Conservation (phyloP, 1,284 basidiomycete genomes). For the Dichomitus squalens region DNA sequence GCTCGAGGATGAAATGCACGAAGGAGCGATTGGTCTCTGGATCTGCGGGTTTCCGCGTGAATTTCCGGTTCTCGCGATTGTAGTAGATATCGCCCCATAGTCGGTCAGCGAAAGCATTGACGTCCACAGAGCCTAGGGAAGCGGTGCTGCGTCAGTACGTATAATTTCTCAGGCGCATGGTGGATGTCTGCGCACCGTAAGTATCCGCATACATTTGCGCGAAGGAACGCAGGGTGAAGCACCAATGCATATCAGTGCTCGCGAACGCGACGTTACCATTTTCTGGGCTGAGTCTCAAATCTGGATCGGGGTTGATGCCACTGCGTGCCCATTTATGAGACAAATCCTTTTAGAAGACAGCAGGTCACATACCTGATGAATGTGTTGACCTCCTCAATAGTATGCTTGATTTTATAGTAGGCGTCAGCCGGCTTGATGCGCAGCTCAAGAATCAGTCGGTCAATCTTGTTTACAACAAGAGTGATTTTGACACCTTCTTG, state of each 20-base stretch:
- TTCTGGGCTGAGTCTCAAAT: constrained; percentile 89
- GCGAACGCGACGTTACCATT: constrained; percentile 97
- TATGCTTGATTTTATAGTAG: constrained; percentile 99
- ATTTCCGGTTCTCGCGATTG: constrained; percentile 82
- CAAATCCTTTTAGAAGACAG: background rate
- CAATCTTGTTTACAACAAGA: constrained; percentile 97
- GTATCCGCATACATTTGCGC: constrained; percentile 96
- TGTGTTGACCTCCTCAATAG: constrained; percentile 97
- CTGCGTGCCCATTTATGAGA: constrained; percentile 42
- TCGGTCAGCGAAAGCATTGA: constrained; percentile 75
- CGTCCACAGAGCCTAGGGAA: constrained; percentile 58
- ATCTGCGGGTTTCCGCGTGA: constrained; percentile 83
- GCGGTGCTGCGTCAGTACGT: background rate
- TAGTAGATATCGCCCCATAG: constrained; percentile 99
- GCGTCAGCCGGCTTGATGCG: constrained; percentile 95
- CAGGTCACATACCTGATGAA: constrained; percentile 74
- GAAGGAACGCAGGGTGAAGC: constrained; percentile 94
- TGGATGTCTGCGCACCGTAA: constrained; percentile 53
- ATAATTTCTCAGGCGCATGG: background rate
- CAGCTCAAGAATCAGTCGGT: constrained; percentile 94
- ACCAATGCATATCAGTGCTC: constrained; percentile 96
- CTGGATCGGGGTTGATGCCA: constrained; percentile 86
- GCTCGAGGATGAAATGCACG: constrained; percentile 96
- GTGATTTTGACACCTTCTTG: constrained; percentile 91
- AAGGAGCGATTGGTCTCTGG: constrained; percentile 87